phyloP scores from a whole-genome alignment of 1,139 yeast species.

The Blastobotrys buckinghamii region DNA sequence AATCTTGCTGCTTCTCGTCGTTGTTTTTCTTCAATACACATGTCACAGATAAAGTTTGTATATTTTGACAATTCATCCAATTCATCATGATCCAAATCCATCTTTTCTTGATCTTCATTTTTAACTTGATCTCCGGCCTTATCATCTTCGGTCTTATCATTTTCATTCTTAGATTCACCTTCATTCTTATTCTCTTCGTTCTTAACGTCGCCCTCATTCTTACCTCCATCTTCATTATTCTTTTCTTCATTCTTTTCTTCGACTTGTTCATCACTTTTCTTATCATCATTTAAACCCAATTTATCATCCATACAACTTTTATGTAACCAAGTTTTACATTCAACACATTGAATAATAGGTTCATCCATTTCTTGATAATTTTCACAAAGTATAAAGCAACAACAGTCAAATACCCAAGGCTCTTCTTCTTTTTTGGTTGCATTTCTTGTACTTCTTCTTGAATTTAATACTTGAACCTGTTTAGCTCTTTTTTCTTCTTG shows the following conservation, averaged over 20 bases:
- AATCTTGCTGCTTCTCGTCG: conserved; percentile 9
- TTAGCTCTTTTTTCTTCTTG: conserved; percentile 10
- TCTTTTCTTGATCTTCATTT: background rate
- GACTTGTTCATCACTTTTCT: background rate
- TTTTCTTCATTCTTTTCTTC: background rate
- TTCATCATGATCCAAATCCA: background rate
- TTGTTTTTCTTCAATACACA: conserved; percentile 9
- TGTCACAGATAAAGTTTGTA: conserved; percentile 12
- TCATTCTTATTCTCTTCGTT: background rate
- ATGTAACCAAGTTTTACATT: conserved; percentile 41
- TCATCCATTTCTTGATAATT: conserved; percentile 39
- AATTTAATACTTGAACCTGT: background rate
- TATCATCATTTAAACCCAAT: conserved; percentile 7
- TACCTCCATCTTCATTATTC: background rate
- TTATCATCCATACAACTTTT: conserved; percentile 31
- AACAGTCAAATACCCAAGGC: conserved; percentile 38
- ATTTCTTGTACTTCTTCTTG: conserved; percentile 5
- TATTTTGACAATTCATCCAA: background rate
- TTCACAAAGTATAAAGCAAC: conserved; percentile 37
- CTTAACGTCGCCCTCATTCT: background rate
- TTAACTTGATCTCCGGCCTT: background rate
- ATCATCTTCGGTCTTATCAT: too few species aligned
- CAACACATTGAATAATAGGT: conserved; percentile 35
- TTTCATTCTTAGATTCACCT: too few species aligned
- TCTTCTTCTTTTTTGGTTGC: conserved; percentile 5